Conservation (phyloP, 2,329 filamentous ascomycete species). For the Calonectria leucothoes region DNA sequence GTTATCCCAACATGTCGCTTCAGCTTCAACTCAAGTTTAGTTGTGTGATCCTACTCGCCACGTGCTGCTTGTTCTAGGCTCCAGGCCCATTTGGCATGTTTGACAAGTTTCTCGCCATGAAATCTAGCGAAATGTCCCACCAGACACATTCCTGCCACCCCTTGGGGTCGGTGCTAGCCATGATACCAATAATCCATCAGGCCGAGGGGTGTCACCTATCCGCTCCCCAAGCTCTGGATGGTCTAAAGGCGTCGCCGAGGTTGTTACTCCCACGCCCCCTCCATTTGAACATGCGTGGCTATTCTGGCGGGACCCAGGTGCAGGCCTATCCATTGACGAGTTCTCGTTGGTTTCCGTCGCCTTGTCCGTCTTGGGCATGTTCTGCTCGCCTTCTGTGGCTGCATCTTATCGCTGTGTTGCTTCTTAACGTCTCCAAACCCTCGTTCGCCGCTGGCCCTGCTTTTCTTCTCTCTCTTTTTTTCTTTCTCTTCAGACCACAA, state of each 20-base stretch:
- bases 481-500: conserved; percentile 19
- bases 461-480: conserved; percentile 4
- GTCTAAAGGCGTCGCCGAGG: not conserved
- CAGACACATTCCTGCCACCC: not conserved
- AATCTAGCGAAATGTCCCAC: not conserved
- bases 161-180: not conserved
- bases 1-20: not conserved
- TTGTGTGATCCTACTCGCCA: not conserved
- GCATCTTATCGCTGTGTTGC: conserved; percentile 8
- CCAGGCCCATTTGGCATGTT: not conserved
- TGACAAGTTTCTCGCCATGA: not conserved
- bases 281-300: not conserved
- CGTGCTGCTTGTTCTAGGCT: not conserved
- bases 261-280: not conserved
- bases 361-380: conserved; percentile 28
- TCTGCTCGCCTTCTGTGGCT: conserved; percentile 28
- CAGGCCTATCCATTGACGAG: conserved; percentile 12
- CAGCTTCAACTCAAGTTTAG: not conserved
- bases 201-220: not conserved
- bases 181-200: not conserved
- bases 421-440: conserved; percentile 28
- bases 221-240: not conserved
- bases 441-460: conserved; percentile 9
- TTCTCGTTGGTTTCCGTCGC: conserved; percentile 25
- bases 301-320: conserved; percentile 14